Conservation (phyloP, 768 basidiomycete species). For the Inosperma sp. region DNA sequence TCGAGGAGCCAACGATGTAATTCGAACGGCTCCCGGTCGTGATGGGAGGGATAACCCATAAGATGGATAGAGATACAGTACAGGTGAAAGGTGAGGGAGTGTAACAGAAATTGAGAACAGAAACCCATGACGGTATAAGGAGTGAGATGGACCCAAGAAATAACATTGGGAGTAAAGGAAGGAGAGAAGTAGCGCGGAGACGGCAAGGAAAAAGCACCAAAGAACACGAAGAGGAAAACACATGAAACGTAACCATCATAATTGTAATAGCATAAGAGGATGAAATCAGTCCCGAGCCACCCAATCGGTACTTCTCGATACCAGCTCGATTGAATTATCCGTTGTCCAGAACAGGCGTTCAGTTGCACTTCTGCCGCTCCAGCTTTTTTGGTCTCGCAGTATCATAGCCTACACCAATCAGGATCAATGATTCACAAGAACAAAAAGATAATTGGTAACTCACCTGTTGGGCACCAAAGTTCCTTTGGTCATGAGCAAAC, state of each 20-base stretch:
- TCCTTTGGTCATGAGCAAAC: slow-evolving; percentile 91
- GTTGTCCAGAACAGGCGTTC: slow-evolving; percentile 92
- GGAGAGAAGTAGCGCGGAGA: slow-evolving; percentile 6
- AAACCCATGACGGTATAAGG: too few species aligned
- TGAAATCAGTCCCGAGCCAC: slow-evolving; percentile 58
- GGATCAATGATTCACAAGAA: slow-evolving; percentile 3
- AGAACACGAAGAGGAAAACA: slow-evolving; percentile 4
- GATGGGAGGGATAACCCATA: too few species aligned
- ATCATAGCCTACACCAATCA: slow-evolving; percentile 74
- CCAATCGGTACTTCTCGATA: slow-evolving; percentile 83
- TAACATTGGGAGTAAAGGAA: slow-evolving; percentile 13
- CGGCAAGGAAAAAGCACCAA: neutral
- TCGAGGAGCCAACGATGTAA: too few species aligned
- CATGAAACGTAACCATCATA: slow-evolving; percentile 10
- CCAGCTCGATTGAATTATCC: slow-evolving; percentile 86
- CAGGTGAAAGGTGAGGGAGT: too few species aligned
- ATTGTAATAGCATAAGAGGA: slow-evolving; percentile 7
- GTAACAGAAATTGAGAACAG: too few species aligned
- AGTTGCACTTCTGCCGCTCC: slow-evolving; percentile 87
- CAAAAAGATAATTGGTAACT: slow-evolving; percentile 17
- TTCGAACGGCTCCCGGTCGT: too few species aligned
- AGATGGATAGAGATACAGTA: too few species aligned
- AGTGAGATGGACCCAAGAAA: slow-evolving; percentile 9
- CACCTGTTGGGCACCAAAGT: slow-evolving; percentile 97
- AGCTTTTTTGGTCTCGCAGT: slow-evolving; percentile 90